Conservation (phyloP, 2,329 filamentous ascomycete species). For the Elsinoe fawcettii region DNA sequence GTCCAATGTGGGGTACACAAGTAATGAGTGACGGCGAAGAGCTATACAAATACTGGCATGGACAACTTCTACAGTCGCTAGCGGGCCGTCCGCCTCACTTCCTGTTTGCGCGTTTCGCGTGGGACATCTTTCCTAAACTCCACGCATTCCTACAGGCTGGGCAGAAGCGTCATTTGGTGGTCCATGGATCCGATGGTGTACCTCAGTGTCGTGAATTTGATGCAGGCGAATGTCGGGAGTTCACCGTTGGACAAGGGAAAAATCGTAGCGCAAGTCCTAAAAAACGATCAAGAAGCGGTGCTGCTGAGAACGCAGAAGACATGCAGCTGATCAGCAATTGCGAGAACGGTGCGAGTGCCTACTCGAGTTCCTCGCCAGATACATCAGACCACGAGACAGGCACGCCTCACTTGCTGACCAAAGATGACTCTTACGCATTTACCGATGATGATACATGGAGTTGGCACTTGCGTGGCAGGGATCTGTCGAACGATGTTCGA, state of each 20-base stretch:
- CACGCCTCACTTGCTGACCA: too few relatives aligned
- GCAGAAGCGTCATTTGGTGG: constrained; percentile 1
- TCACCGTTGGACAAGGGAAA: neutral
- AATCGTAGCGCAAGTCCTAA: too few relatives aligned
- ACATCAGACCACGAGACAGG: too few relatives aligned
- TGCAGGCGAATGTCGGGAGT: neutral
- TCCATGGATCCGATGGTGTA: neutral
- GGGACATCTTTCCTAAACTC: constrained; percentile 22
- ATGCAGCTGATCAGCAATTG: too few relatives aligned
- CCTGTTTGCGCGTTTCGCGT: constrained; percentile 18
- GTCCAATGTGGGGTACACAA: neutral
- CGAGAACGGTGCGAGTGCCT: too few relatives aligned
- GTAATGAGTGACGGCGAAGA: constrained; percentile 13
- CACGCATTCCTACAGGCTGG: constrained; percentile 24
- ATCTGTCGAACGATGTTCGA: too few relatives aligned
- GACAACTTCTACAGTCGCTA: constrained; percentile 19
- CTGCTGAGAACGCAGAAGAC: too few relatives aligned
- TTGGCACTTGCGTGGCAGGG: too few relatives aligned
- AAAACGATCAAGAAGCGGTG: too few relatives aligned
- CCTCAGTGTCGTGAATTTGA: neutral
- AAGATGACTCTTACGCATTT: too few relatives aligned
- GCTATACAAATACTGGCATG: constrained; percentile 16
- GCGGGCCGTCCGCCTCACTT: constrained; percentile 9
- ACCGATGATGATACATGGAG: too few relatives aligned
- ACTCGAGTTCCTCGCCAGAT: too few relatives aligned